Evolutionary conservation across 164 flowering plant genomes (phyloP), one percentile per base, ranked within the genome.

Genomic region (Houttuynia cordata): DNA sequence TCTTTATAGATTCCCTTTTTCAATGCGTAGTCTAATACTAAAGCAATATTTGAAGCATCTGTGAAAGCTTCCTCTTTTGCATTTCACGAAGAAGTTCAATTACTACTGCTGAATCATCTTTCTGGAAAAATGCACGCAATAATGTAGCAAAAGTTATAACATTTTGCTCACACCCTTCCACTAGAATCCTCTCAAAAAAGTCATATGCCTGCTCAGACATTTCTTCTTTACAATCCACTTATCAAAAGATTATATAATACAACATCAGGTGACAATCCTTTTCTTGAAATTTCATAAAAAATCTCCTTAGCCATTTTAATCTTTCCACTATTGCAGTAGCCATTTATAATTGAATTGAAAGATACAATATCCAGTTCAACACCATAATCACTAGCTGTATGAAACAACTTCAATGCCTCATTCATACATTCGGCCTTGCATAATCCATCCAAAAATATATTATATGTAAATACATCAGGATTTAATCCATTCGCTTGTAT

Each of bases 21-120:
- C n/a, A n/a, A n/a, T n/a, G n/a, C n/a, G n/a, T n/a, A n/a, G n/a
- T n/a, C n/a, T n/a, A n/a, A n/a, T n/a, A n/a, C n/a, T n/a, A n/a
- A n/a, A n/a, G n/a, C n/a, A n/a, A n/a, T n/a, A n/a, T n/a, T n/a
- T n/a, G n/a, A n/a, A n/a, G n/a, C n/a, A 51, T 79, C 72, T 39
- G 98, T 64, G 87, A 87, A 61, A 91, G 78, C 37, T 92, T 96
- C 74, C 82, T 83, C 61, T 72, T 83, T 4, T 87, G 91, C 96
- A 91, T 88, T 59, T 83, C 85, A 51, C 72, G 56, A 39, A 91
- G 83, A 60, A 81, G 74, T 70, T 75, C 64, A 39, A 91, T 61
- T 60, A 81, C 91, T 1, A 73, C 90, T 71, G 81, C 82, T 81
- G 80, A 77, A 66, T 91, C 83, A 30, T 96, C 96, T 78, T 88